Evolutionary conservation across 2,329 filamentous ascomycete species (phyloP).

Genomic region (Fusarium haematococcum): DNA sequence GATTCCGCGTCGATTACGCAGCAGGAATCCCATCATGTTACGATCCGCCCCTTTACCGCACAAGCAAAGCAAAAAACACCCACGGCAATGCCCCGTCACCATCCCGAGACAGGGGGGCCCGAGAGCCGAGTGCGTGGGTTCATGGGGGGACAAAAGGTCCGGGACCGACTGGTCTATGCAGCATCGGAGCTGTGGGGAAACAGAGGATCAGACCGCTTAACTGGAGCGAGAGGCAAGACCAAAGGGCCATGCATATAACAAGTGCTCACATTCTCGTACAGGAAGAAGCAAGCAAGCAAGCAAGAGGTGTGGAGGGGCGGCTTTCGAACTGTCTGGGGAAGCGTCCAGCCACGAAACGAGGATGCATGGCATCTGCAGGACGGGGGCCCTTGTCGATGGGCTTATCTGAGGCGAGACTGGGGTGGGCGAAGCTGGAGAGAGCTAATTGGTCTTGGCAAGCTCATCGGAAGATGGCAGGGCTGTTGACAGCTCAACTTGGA

Average conservation of each 20-base stretch:
- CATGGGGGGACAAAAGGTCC: neutral
- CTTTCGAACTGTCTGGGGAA: constrained; percentile 32
- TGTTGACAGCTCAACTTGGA: neutral
- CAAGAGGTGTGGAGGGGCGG: constrained; percentile 1
- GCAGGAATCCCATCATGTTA: neutral
- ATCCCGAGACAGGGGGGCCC: neutral
- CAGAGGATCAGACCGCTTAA: neutral
- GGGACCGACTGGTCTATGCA: neutral
- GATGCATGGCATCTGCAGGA: constrained; percentile 12
- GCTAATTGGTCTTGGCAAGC: constrained; percentile 10
- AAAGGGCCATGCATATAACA: constrained; percentile 1
- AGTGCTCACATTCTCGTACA: neutral
- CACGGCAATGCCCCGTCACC: neutral
- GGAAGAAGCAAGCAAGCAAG: neutral
- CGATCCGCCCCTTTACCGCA: neutral
- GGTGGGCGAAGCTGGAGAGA: neutral
- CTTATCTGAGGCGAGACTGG: neutral
- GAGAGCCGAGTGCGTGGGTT: constrained; percentile 1
- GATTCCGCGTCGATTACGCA: neutral
- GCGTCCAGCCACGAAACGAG: neutral
- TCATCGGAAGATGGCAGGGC: constrained; percentile 1
- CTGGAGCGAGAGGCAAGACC: neutral
- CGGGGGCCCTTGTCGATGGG: neutral
- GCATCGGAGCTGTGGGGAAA: neutral
- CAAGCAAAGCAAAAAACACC: neutral